These are phyloP conservation scores for Zygosaccharomyces bailii DNA, from an alignment of 805 yeast genomes.

Conservation along the genomic window DNA sequence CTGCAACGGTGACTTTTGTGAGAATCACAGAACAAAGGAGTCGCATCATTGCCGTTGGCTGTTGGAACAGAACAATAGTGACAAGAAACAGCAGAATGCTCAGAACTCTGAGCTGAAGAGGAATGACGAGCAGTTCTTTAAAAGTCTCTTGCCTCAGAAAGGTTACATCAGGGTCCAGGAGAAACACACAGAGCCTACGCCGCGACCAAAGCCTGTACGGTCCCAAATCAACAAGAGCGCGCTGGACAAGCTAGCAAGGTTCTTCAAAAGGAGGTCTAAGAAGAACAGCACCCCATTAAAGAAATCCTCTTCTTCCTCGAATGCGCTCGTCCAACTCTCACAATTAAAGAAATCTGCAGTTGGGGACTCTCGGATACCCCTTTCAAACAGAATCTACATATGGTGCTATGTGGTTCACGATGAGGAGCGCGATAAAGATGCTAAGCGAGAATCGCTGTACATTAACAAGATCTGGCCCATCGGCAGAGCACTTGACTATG, in stretches of 20 bases:
- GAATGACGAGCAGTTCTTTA: conserved; percentile 25
- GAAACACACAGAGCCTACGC: background rate
- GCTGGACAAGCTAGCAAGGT: conserved; percentile 26
- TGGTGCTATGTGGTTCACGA: conserved; percentile 22
- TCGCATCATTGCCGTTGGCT: conserved; percentile 29
- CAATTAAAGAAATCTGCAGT: conserved; percentile 23
- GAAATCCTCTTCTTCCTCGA: conserved; percentile 15
- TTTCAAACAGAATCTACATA: conserved; percentile 27
- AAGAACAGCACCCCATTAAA: conserved; percentile 6
- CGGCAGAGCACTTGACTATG: conserved; percentile 33
- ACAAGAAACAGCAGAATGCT: background rate
- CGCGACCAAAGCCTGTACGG: background rate
- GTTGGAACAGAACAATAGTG: conserved; percentile 10
- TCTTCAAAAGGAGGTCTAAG: conserved; percentile 22
- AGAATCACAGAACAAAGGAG: conserved; percentile 28
- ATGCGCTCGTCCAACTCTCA: conserved; percentile 19
- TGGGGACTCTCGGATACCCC: conserved; percentile 31
- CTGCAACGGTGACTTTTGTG: conserved; percentile 33
- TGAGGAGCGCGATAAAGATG: conserved; percentile 14
- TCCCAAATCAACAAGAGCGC: conserved; percentile 22
- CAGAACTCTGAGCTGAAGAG: background rate
- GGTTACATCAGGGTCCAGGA: conserved; percentile 26
- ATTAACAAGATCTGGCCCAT: conserved; percentile 35
- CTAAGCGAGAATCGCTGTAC: conserved; percentile 19
- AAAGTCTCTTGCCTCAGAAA: conserved; percentile 31